Evolutionary conservation across 2,329 filamentous ascomycete species (phyloP).

Genomic region (Eutypa lata): DNA sequence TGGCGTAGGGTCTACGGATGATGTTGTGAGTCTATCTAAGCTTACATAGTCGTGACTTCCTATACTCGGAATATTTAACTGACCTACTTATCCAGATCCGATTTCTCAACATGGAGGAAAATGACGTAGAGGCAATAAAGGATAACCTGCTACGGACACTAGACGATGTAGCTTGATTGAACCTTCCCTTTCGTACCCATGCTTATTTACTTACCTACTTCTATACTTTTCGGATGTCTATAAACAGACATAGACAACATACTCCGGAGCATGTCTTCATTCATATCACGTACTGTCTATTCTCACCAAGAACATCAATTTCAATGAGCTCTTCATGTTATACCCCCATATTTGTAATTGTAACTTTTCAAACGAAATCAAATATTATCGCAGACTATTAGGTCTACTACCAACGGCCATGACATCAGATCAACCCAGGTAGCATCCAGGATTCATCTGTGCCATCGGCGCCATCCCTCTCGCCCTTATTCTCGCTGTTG

Average conservation of each 20-base stretch:
- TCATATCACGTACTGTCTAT: neutral
- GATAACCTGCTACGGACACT: constrained; percentile 55
- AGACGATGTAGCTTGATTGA: constrained; percentile 26
- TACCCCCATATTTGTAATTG: neutral
- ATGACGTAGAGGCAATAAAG: constrained; percentile 55
- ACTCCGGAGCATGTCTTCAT: neutral
- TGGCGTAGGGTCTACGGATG: constrained; percentile 57
- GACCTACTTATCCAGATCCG: constrained; percentile 48
- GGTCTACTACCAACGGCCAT: constrained; percentile 16
- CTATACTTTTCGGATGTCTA: constrained; percentile 3
- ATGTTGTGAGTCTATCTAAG: constrained; percentile 57
- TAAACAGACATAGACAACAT: neutral
- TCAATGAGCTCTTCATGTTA: neutral
- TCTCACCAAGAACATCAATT: neutral
- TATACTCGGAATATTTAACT: constrained; percentile 5
- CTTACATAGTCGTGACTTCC: neutral
- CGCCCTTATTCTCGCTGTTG: constrained; percentile 34
- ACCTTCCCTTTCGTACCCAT: constrained; percentile 6
- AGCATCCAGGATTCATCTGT: constrained; percentile 19
- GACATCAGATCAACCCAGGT: constrained; percentile 9
- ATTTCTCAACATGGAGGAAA: constrained; percentile 63
- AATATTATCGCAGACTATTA: neutral
- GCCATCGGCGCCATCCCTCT: constrained; percentile 27
- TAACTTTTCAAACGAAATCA: neutral
- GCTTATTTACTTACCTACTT: constrained; percentile 1